Evolutionary conservation across 2,329 filamentous ascomycete species (phyloP), one percentile per base, ranked within the genome.

Genomic region (Aspergillus sp.): DNA sequence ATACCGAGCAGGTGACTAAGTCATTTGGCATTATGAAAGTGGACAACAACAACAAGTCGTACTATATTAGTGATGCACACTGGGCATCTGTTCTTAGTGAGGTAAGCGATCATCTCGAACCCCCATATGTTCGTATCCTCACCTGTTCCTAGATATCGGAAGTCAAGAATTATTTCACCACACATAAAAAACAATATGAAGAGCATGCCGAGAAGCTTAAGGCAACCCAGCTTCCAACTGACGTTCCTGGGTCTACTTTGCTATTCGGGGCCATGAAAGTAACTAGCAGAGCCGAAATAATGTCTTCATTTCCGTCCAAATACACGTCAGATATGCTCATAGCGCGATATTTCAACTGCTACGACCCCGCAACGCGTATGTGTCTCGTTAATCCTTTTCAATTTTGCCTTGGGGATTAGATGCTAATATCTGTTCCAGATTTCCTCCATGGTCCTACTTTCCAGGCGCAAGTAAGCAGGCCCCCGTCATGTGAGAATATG

Each of bases 131-230:
- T 23, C 44, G 39, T 49, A 6, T 44, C 51, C 31, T 64, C 60
- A 63, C 17, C 48, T 6, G 21, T 8, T 6, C 37, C 27, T 55
- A 89, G 83, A 95, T 99, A 62, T 82, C 90, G 9, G 95, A 99
- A 77, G 93, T 99, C 24, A 96, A 93, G 71, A 93, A 89, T 65
- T 97, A 95, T 76, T 98, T 96, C 68, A 77, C 79, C 17, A 86
- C 83, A 37, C 91, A 97, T 75, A 96, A 95, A 73, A 93, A 95
- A 70, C 92, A 97, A 64, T 82, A 93, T 59, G 91, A 96, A 70
- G 87, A 87, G 58, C 92, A 93, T 66, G 86, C 91, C 65, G 86
- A 90, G 66, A 89, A 86, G 66, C 86, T 96, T 52, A 84, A 88
- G 70, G 85, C 85, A 45, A 85, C 85, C 40, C 91, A 89, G 66